phyloP scores from a whole-genome alignment of 1,284 basidiomycete genomes.

The Ceratobasidium sp. region DNA sequence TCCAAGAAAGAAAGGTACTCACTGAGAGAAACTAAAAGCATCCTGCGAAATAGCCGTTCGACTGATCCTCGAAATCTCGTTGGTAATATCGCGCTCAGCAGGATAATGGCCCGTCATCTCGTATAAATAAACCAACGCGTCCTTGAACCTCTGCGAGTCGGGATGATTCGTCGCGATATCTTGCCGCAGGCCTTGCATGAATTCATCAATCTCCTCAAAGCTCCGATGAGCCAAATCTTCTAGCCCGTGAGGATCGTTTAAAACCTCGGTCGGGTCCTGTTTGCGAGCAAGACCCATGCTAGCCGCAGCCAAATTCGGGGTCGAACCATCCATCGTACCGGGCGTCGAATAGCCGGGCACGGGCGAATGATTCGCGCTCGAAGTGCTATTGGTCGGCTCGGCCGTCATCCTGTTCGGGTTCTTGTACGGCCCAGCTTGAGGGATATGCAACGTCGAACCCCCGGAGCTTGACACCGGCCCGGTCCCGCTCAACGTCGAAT shows the following conservation, averaged over 20 bases:
- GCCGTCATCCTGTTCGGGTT: conserved; percentile 12
- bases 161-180: conserved; percentile 31
- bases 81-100: conserved; percentile 33
- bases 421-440: not conserved
- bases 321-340: not conserved
- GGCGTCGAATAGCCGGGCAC: conserved; percentile 1
- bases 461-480: not conserved
- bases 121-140: conserved; percentile 31
- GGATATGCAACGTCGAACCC: not conserved
- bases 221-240: conserved; percentile 12
- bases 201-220: conserved; percentile 27
- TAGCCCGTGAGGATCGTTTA: conserved; percentile 28
- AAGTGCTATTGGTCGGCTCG: not conserved
- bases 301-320: not conserved
- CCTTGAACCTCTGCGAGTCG: conserved; percentile 18
- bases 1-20: not conserved
- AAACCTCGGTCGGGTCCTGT: conserved; percentile 13
- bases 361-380: conserved; percentile 18
- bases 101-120: conserved; percentile 35
- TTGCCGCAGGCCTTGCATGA: conserved; percentile 32
- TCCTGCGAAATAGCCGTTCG: conserved; percentile 32
- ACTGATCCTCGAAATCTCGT: conserved; percentile 29
- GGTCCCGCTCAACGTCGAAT: not conserved
- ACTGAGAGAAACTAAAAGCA: conserved; percentile 33
- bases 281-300: not conserved